Evolutionary conservation across 2,329 filamentous ascomycete species (phyloP).

Genomic region (Phoma sp.): DNA sequence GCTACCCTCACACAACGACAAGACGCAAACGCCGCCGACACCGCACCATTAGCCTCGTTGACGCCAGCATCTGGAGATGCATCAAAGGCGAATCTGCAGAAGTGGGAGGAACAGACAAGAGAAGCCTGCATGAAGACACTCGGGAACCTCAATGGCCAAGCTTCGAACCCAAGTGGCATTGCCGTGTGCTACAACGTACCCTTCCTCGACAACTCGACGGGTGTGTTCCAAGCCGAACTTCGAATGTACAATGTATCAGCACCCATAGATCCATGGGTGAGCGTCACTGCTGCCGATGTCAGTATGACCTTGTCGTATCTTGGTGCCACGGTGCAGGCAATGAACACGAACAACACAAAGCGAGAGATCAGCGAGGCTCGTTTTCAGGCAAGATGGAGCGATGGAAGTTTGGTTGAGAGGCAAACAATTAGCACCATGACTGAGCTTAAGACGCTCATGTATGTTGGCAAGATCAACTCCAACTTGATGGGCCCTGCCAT

Average conservation of each 20-base stretch:
- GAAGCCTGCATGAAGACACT: slow-evolving; percentile 68
- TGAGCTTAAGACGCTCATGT: slow-evolving; percentile 68
- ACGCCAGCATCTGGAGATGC: slow-evolving; percentile 47
- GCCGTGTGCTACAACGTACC: slow-evolving; percentile 85
- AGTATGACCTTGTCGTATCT: slow-evolving; percentile 53
- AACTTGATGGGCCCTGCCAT: slow-evolving; percentile 62
- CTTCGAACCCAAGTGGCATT: slow-evolving; percentile 77
- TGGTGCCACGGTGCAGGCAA: slow-evolving; percentile 52
- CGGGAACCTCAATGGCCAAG: slow-evolving; percentile 59
- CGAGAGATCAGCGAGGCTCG: slow-evolving; percentile 37
- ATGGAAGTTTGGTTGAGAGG: slow-evolving; percentile 39
- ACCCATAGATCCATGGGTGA: slow-evolving; percentile 58
- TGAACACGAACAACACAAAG: slow-evolving; percentile 44
- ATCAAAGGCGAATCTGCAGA: slow-evolving; percentile 36
- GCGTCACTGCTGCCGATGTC: slow-evolving; percentile 50
- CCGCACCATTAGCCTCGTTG: slow-evolving; percentile 41
- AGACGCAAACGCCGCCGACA: slow-evolving; percentile 36
- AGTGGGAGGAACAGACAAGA: slow-evolving; percentile 50
- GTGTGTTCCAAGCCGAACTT: slow-evolving; percentile 78
- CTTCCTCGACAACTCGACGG: slow-evolving; percentile 70
- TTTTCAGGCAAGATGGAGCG: slow-evolving; percentile 22
- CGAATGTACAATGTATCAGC: slow-evolving; percentile 74
- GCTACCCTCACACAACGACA: slow-evolving; percentile 48
- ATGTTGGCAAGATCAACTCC: slow-evolving; percentile 72
- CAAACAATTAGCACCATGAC: slow-evolving; percentile 37